A percentile compares a stretch with the other conserved stretches of the same genome.
Evolutionary conservation across 2,329 filamentous ascomycete genomes (phyloP).

Genomic region (Pseudogymnoascus sp.): DNA sequence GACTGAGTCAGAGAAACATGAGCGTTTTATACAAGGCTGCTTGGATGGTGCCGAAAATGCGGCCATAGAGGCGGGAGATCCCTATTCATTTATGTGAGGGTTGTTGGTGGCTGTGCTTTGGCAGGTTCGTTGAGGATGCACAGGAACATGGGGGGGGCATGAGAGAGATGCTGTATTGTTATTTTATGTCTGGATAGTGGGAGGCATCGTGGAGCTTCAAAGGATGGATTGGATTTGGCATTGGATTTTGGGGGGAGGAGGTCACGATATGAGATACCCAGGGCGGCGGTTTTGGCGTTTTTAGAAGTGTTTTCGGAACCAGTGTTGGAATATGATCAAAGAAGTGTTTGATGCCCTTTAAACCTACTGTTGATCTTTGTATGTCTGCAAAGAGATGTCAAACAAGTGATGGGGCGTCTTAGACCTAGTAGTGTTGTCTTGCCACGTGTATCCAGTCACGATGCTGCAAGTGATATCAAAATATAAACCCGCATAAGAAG

Average conservation of each 20-base stretch:
- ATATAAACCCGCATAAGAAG: neutral
- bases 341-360: neutral
- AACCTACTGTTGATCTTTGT: neutral
- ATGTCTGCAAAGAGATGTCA: neutral
- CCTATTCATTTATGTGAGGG: neutral
- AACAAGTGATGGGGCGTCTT: neutral
- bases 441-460: neutral
- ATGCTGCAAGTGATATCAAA: neutral
- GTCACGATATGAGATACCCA: neutral
- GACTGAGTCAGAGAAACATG: neutral
- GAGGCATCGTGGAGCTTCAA: neutral
- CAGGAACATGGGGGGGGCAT: no score
- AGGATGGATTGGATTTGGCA: neutral
- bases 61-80: neutral
- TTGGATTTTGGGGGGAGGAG: neutral
- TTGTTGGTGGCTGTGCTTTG: neutral
- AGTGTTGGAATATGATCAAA: neutral
- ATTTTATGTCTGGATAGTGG: neutral
- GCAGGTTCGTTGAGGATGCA: neutral
- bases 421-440: neutral
- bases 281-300: neutral
- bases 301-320: neutral
- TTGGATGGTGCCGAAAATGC: neutral
- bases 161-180: neutral
- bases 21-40: neutral